Evolutionary conservation across 2,329 filamentous ascomycete genomes (phyloP), one percentile per base, ranked within the genome.

Genomic region (Keithomyces neogunnii): DNA sequence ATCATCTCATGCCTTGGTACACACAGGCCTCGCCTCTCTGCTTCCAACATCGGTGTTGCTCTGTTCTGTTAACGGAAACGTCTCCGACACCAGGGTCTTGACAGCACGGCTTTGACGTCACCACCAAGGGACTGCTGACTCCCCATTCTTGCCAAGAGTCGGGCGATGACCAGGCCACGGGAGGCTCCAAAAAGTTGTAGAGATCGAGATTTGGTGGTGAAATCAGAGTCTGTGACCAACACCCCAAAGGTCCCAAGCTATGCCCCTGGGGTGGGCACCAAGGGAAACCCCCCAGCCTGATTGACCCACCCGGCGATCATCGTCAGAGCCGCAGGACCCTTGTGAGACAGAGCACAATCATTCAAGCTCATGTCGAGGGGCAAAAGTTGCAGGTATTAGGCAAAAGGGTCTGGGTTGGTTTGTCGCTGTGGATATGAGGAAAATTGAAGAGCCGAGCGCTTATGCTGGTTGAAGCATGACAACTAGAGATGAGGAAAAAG

Each of bases 201-300:
- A 55, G 55, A 66, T 66, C 63, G 63, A 65, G 63, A 62, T 62
- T 60, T 55, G 55, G 55, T 57, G 60, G 53, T 57, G 58, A 56
- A 60, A 61, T 64, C 60, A 62, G 59, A 62, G 62, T 63, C 53
- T 39, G 45, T 35, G 11, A n/a, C 19, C 39, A 13, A 39, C 4
- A 39, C 36, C 13, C 13, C 13, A 5, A 39, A 39, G 36, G 36
- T 5, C 4, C 4, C 5, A 11, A 10, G 13, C 4, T 10, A 13
- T 10, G 19, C n/a, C n/a, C 2, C 13, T 10, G 28, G 40, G 39
- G 39, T 7, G 5, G 39, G n/a, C 7, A 30, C 26, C 4, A 19
- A 10, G 35, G 32, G 49, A 39, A 30, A n/a, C 26, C 32, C 4
- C 26, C 38, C 26, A 30, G 29, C 39, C 35, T 26, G 39, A 11